Evolutionary conservation across 1,284 basidiomycete genomes (phyloP), one percentile per base, ranked within the genome.

Genomic region (Irpex sp.): DNA sequence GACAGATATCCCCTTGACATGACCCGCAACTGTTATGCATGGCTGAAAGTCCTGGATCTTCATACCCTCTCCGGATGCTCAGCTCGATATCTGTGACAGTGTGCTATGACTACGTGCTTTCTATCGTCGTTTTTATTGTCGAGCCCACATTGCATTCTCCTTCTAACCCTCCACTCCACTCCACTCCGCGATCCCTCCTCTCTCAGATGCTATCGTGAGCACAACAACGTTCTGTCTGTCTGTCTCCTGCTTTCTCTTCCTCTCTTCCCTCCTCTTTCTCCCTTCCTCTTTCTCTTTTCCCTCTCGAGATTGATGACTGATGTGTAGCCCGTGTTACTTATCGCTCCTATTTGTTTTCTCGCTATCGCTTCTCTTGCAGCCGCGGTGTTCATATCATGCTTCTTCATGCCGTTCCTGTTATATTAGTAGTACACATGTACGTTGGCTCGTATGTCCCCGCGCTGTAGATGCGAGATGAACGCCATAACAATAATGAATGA

Each of bases 371-470:
- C 53, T 55, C 53, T 15, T 54, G 59, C 59, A 54, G 47, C 43
- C 51, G 59, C 11, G 8, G 47, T 51, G 43, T 15, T 33, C 53
- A 55, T 55, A 55, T 15, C 21, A 33, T 51, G 31, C n/a, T 49
- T 26, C 26, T 26, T 36, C 50, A 55, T 21, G 49, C 47, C 59
- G 8, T 60, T 19, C 49, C 53, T 55, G 53, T 60, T 60, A 54
- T 54, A 60, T 54, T 54, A 54, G 59, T 59, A 59, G 58, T 59
- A 47, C 57, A 39, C 37, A 15, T 60, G 59, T 60, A 60, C 59
- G 59, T 36, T 60, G 59, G 59, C 50, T 60, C 54, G 59, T 60
- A 55, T 60, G 58, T 50, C 58, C 53, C 53, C 33, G 53, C 53
- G 53, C 26, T 55, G 53, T 55, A 55, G 53, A 17, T 55, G 53